Conservation (phyloP, 768 basidiomycete genomes). For the Xerocomellus chrysenteron region DNA sequence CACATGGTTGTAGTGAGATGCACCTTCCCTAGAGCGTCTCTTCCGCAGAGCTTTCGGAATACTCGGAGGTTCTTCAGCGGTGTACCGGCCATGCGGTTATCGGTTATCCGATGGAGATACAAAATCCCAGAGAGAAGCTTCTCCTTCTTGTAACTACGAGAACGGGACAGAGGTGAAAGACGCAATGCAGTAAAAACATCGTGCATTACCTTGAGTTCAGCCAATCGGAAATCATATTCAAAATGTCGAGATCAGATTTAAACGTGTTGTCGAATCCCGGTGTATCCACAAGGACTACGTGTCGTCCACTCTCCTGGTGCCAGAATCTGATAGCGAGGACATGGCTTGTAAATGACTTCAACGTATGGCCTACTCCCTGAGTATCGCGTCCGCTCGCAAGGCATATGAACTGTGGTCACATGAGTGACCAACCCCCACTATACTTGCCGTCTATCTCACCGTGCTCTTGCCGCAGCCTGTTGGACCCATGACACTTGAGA, state of each 20-base stretch:
- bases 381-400: neutral
- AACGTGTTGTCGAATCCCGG: constrained; percentile 24
- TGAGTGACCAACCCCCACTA: neutral
- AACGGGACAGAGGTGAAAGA: neutral
- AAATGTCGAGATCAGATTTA: constrained; percentile 9
- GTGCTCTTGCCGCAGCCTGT: constrained; percentile 16
- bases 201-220: constrained; percentile 1
- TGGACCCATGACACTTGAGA: constrained; percentile 19
- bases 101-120: constrained; percentile 42
- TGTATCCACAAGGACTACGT: constrained; percentile 25
- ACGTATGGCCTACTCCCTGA: constrained; percentile 1
- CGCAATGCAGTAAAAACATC: neutral
- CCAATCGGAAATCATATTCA: neutral
- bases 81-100: constrained; percentile 37
- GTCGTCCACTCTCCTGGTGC: neutral
- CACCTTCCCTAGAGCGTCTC: constrained; percentile 31
- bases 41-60: constrained; percentile 31
- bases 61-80: constrained; percentile 34
- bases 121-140: constrained; percentile 34
- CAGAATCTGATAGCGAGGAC: constrained; percentile 4
- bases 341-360: constrained; percentile 11
- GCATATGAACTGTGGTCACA: constrained; percentile 8
- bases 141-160: constrained; percentile 4
- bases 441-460: neutral
- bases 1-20: constrained; percentile 41